Percentiles rank a stretch among this genome's conserved stretches.
Evolutionary conservation across 2,329 filamentous ascomycete species (phyloP).

Genomic region (Venturia asperata): DNA sequence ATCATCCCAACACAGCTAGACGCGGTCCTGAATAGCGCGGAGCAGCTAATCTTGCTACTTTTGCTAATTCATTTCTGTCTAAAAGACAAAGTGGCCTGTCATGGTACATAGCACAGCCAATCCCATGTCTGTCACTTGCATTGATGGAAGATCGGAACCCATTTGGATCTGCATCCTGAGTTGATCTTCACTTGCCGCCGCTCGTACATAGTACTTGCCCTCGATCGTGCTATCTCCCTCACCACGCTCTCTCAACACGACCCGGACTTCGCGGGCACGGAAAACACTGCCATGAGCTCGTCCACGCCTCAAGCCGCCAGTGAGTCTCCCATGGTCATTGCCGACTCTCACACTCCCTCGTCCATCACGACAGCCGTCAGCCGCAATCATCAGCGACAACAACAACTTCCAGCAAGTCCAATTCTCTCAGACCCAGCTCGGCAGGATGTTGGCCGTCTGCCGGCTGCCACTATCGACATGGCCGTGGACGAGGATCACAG

Average conservation of each 20-base stretch:
- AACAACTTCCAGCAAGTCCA: neutral
- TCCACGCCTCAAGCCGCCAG: neutral
- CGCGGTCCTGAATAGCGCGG: neutral
- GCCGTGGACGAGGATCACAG: slow-evolving; percentile 9
- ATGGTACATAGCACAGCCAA: neutral
- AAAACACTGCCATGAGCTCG: neutral
- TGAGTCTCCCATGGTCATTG: neutral
- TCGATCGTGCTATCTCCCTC: neutral
- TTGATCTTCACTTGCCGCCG: neutral
- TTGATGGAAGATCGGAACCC: neutral
- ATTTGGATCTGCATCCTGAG: neutral
- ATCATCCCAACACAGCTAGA: neutral
- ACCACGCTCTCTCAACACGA: neutral
- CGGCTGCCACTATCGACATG: slow-evolving; percentile 1
- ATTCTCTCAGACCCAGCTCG: neutral
- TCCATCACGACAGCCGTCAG: neutral
- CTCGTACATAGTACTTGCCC: too few species aligned
- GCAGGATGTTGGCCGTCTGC: neutral
- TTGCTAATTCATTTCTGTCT: slow-evolving; percentile 2
- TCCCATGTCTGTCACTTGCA: neutral
- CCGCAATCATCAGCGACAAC: neutral
- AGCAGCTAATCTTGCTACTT: neutral
- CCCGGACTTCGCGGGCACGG: neutral
- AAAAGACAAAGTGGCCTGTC: slow-evolving; percentile 1
- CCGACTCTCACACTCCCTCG: neutral